phyloP scores from a whole-genome alignment of 371 early-diverging fungal genomes.

The Aphelidium insulamus region DNA sequence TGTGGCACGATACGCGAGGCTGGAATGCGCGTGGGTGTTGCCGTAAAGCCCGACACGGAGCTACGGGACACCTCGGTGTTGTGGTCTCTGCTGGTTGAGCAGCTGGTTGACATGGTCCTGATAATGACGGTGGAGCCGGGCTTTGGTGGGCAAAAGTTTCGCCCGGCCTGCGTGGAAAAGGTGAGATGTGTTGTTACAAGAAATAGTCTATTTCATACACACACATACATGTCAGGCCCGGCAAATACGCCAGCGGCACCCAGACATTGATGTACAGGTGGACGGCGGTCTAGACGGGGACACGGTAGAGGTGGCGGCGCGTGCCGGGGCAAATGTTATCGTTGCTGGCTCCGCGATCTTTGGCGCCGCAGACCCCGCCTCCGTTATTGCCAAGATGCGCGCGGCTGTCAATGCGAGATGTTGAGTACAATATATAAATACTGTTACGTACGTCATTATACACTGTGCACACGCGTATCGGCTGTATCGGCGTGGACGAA shows the following conservation, averaged over 20 bases:
- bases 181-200: constrained; percentile 14
- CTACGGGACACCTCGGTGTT: too few species aligned
- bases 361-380: constrained; percentile 44
- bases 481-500: too few species aligned
- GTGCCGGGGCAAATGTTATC: constrained; percentile 93
- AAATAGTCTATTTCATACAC: background rate
- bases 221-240: background rate
- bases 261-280: constrained; percentile 84
- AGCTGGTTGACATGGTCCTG: constrained; percentile 67
- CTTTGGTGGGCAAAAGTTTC: constrained; percentile 88
- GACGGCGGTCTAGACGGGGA: constrained; percentile 86
- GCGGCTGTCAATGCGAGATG: constrained; percentile 30
- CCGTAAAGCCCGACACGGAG: constrained; percentile 79
- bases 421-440: too few species aligned
- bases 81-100: too few species aligned
- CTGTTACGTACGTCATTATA: too few species aligned
- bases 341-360: constrained; percentile 96
- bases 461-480: too few species aligned
- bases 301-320: constrained; percentile 63
- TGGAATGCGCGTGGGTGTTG: constrained; percentile 86
- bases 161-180: constrained; percentile 69
- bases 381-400: constrained; percentile 44
- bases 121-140: constrained; percentile 98
- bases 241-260: constrained; percentile 33
- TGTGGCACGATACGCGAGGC: constrained; percentile 52